phyloP scores from a whole-genome alignment of 495 filamentous ascomycete genomes.

The Lasiosphaeriaceae sp. region DNA sequence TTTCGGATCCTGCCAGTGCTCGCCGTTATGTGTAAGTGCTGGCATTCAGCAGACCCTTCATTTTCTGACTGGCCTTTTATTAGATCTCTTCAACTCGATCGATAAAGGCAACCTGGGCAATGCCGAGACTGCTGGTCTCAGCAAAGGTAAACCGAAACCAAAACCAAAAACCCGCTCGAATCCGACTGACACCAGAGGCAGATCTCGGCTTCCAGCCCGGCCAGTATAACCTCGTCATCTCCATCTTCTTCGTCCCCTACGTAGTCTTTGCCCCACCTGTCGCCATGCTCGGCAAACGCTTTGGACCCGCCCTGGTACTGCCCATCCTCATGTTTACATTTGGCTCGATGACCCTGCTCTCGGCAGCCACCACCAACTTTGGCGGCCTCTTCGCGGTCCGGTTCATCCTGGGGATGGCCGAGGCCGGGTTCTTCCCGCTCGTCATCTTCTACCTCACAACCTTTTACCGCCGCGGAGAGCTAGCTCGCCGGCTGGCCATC shows the following conservation, averaged over 20 bases:
- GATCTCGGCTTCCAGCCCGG: conserved; percentile 50
- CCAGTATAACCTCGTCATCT: conserved; percentile 68
- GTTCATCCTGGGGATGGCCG: conserved; percentile 67
- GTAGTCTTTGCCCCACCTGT: conserved; percentile 64
- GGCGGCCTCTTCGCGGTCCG: conserved; percentile 64
- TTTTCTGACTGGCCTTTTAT: background rate
- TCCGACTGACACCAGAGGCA: conserved; percentile 21
- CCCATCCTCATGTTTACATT: conserved; percentile 67
- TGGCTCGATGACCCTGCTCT: conserved; percentile 54
- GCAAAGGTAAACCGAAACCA: conserved; percentile 38
- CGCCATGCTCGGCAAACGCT: conserved; percentile 66
- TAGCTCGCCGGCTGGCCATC: conserved; percentile 69
- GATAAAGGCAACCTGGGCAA: conserved; percentile 69
- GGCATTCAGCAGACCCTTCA: background rate
- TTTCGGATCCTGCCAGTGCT: conserved; percentile 58
- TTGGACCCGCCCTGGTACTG: conserved; percentile 59
- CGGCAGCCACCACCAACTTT: conserved; percentile 56
- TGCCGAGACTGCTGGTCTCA: conserved; percentile 56
- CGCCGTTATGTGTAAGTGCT: conserved; percentile 56
- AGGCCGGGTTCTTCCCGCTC: conserved; percentile 71
- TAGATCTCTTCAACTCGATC: conserved; percentile 57
- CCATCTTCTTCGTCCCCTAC: conserved; percentile 74
- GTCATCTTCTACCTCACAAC: conserved; percentile 51
- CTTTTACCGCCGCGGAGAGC: conserved; percentile 67
- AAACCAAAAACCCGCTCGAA: conserved; percentile 4